Percentiles rank a stretch among this genome's conserved stretches.
Conservation (phyloP, 1,284 basidiomycete species). For the Ustilago tritici region DNA sequence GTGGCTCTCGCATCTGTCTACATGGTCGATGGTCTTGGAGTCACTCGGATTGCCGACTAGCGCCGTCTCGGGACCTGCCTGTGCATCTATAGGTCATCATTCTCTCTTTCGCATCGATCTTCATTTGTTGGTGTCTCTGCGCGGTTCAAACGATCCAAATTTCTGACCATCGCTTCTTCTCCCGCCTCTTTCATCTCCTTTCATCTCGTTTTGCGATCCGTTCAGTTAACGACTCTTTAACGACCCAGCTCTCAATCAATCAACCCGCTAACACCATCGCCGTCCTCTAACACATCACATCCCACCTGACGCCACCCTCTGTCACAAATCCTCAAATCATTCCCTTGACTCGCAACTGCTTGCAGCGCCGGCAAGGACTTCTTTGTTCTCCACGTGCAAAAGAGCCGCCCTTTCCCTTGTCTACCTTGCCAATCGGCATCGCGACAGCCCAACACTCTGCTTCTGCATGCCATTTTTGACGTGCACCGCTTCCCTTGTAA, state of each 20-base stretch:
- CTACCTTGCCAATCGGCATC: not conserved
- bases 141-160: not conserved
- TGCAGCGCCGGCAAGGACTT: slow-evolving; percentile 36
- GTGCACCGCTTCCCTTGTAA: slow-evolving; percentile 27
- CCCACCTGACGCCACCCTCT: slow-evolving; percentile 33
- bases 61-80: slow-evolving; percentile 7
- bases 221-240: slow-evolving; percentile 43
- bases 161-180: slow-evolving; percentile 17
- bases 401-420: slow-evolving; percentile 17
- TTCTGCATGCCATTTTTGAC: slow-evolving; percentile 36
- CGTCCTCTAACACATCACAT: slow-evolving; percentile 19
- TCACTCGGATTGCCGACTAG: slow-evolving; percentile 25
- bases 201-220: slow-evolving; percentile 13
- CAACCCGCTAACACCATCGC: not conserved
- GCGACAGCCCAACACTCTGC: slow-evolving; percentile 12
- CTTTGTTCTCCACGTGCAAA: slow-evolving; percentile 20
- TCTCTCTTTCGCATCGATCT: slow-evolving; percentile 5
- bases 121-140: slow-evolving; percentile 7
- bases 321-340: slow-evolving; percentile 13
- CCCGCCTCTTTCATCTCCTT: slow-evolving; percentile 15
- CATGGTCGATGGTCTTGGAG: not conserved
- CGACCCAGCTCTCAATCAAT: slow-evolving; percentile 30
- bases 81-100: slow-evolving; percentile 5
- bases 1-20: slow-evolving; percentile 2
- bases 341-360: slow-evolving; percentile 7